These are phyloP conservation scores for Calonectria multiphialidica DNA, from an alignment of 2,329 filamentous ascomycete genomes.

Conservation along the genomic window DNA sequence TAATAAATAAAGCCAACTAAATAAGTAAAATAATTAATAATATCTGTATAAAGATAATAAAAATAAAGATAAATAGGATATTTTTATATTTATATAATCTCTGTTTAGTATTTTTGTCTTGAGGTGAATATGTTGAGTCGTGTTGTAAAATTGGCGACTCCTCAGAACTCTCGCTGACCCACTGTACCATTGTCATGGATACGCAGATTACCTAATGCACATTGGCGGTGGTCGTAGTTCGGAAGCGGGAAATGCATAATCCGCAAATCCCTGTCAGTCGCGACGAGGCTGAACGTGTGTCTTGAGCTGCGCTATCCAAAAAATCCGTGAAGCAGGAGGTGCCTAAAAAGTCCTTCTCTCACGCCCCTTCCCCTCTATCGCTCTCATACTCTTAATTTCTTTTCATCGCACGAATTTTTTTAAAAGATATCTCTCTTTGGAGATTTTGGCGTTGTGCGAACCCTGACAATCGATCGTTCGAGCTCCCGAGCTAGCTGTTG, in stretches of 20 bases:
- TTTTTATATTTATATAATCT: no score
- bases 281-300: constrained; percentile 46
- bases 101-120: no score
- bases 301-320: constrained; percentile 41
- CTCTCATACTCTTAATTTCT: background rate
- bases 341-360: constrained; percentile 26
- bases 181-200: no score
- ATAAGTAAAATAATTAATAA: no score
- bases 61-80: no score
- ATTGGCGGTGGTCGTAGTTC: background rate
- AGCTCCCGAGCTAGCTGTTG: constrained; percentile 35
- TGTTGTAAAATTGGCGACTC: no score
- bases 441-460: constrained; percentile 3
- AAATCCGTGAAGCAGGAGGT: constrained; percentile 38
- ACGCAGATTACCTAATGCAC: constrained; percentile 12
- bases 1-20: no score
- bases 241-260: constrained; percentile 30
- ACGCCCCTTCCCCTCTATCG: constrained; percentile 26
- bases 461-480: constrained; percentile 24
- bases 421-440: background rate
- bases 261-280: constrained; percentile 38
- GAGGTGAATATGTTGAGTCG: no score
- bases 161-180: no score
- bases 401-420: background rate
- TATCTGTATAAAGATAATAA: no score